Conservation (phyloP, 768 basidiomycete species). For the Imleria badia region DNA sequence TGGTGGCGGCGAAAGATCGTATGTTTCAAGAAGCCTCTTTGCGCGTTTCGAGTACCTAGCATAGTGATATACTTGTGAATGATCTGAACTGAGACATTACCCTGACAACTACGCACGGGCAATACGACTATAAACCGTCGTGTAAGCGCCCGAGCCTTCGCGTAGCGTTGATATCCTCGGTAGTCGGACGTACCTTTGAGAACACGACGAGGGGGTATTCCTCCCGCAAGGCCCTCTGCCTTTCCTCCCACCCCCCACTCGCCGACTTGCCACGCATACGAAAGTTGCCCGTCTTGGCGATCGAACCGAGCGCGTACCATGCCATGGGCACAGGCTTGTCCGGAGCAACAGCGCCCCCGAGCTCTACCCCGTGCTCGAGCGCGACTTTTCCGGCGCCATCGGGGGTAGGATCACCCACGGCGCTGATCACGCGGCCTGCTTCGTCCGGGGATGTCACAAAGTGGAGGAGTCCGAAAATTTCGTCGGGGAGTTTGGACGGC, state of each 20-base stretch:
- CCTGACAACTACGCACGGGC: slow-evolving; percentile 55
- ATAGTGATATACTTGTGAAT: no score
- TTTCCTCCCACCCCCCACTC: slow-evolving; percentile 35
- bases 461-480: slow-evolving; percentile 72
- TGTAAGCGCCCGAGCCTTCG: not conserved
- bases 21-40: slow-evolving; percentile 52
- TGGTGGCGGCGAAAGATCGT: slow-evolving; percentile 62
- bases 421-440: slow-evolving; percentile 11
- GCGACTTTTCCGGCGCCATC: no score
- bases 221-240: slow-evolving; percentile 42
- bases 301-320: slow-evolving; percentile 52
- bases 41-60: slow-evolving; percentile 32
- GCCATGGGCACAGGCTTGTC: slow-evolving; percentile 47
- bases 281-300: not conserved
- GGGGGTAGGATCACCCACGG: slow-evolving; percentile 17
- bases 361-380: not conserved
- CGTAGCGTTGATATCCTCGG: no score
- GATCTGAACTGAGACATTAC: not conserved
- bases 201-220: slow-evolving; percentile 72
- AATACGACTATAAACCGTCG: slow-evolving; percentile 54
- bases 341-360: slow-evolving; percentile 44
- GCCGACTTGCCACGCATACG: slow-evolving; percentile 27
- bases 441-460: slow-evolving; percentile 49
- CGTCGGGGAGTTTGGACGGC: slow-evolving; percentile 43
- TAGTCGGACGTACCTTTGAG: slow-evolving; percentile 61